phyloP scores from a whole-genome alignment of 108 stramenopile species.

The Bacterosira constricta region DNA sequence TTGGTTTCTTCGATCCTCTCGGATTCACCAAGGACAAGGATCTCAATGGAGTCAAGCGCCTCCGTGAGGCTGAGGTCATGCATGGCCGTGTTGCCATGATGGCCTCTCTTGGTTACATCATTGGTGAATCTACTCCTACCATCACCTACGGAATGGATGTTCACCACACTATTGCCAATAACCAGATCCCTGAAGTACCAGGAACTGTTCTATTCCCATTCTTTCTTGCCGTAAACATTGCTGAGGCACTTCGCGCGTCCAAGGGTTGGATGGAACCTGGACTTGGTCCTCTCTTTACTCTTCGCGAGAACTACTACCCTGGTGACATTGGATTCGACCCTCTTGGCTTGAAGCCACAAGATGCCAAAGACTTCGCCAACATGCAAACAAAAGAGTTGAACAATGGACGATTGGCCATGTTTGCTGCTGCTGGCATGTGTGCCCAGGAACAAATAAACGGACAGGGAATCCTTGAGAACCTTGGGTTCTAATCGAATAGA shows the following conservation, averaged over 20 bases:
- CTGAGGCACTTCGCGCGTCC: conserved; percentile 38
- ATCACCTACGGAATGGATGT: conserved; percentile 46
- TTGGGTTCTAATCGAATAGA: no score
- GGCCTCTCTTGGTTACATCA: conserved; percentile 45
- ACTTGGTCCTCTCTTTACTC: conserved; percentile 32
- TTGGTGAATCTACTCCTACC: conserved; percentile 48
- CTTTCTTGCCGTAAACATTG: conserved; percentile 44
- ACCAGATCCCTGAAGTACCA: conserved; percentile 53
- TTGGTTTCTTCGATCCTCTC: conserved; percentile 55
- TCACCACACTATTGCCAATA: conserved; percentile 57
- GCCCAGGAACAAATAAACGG: conserved; percentile 45
- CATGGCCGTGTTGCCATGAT: conserved; percentile 63
- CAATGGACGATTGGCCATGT: conserved; percentile 71
- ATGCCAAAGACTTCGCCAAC: conserved; percentile 35
- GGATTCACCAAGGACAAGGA: conserved; percentile 48
- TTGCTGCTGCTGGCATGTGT: conserved; percentile 51
- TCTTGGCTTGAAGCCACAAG: conserved; percentile 55
- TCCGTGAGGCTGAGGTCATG: conserved; percentile 69
- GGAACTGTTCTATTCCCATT: conserved; percentile 36
- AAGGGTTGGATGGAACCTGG: conserved; percentile 47
- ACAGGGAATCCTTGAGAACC: conserved; percentile 30
- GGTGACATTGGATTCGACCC: conserved; percentile 65
- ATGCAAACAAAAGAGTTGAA: conserved; percentile 44
- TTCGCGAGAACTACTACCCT: conserved; percentile 62
- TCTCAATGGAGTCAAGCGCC: conserved; percentile 51